These are phyloP conservation scores for Rosa rugosa DNA, from an alignment of 306 rosid species.

Conservation along the genomic window DNA sequence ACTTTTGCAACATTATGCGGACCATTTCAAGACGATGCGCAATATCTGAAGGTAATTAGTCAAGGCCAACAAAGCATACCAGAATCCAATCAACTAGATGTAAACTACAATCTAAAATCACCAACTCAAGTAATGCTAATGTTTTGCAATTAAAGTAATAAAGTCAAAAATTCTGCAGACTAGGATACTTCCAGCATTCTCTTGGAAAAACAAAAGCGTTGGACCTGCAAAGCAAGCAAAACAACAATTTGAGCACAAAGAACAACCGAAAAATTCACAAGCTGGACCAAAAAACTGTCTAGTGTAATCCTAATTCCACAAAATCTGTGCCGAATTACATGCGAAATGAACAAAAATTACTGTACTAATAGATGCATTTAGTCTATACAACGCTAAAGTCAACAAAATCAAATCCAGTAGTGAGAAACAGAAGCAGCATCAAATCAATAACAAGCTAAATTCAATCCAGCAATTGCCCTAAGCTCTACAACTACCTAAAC, in stretches of 20 bases:
- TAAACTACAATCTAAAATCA: background rate
- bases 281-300: background rate
- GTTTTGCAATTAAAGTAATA: background rate
- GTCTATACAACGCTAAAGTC: background rate
- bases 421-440: background rate
- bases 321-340: background rate
- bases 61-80: constrained; percentile 52
- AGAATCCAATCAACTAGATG: constrained; percentile 16
- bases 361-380: background rate
- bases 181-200: constrained; percentile 99
- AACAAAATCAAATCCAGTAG: background rate
- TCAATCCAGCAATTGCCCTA: background rate
- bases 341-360: background rate
- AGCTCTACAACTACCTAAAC: background rate
- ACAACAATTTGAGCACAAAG: background rate
- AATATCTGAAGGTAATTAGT: constrained; percentile 72
- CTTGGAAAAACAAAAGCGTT: constrained; percentile 93
- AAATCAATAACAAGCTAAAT: background rate
- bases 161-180: constrained; percentile 11
- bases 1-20: constrained; percentile 73
- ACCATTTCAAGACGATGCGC: constrained; percentile 99
- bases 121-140: background rate
- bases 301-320: background rate
- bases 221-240: constrained; percentile 71
- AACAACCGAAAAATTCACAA: background rate